A percentile compares a stretch with the other conserved stretches of the same genome.
These are phyloP conservation scores for Termitomyces sp. DNA, from an alignment of 768 basidiomycete species.

Conservation along the genomic window DNA sequence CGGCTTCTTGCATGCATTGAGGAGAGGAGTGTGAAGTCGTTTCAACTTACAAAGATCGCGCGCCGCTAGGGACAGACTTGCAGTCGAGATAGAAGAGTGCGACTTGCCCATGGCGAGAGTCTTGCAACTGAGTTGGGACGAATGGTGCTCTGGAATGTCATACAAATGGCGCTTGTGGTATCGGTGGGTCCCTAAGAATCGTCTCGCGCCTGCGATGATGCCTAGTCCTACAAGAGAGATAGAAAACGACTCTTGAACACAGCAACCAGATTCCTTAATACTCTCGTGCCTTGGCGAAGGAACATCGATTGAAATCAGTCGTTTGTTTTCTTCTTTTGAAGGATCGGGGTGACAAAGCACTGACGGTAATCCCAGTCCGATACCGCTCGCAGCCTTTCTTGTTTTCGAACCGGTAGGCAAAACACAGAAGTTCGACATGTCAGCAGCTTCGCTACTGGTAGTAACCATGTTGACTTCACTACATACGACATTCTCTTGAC, in stretches of 20 bases:
- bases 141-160: conserved; percentile 11
- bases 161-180: conserved; percentile 6
- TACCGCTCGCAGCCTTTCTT: conserved; percentile 6
- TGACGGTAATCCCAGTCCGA: conserved; percentile 11
- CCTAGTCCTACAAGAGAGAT: background rate
- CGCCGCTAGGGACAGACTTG: background rate
- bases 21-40: background rate
- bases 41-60: background rate
- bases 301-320: background rate
- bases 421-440: background rate
- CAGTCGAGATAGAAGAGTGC: background rate
- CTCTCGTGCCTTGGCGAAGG: background rate
- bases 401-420: background rate
- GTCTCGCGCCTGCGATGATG: background rate
- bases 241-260: background rate
- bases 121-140: conserved; percentile 6
- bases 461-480: background rate
- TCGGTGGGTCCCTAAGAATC: conserved; percentile 3
- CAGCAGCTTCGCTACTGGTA: background rate
- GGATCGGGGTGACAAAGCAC: background rate
- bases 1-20: conserved; percentile 3
- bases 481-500: background rate
- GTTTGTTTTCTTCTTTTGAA: background rate
- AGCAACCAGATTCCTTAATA: background rate
- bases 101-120: background rate